Evolutionary conservation across 208 protist species (phyloP).

Genomic region (Trypanosoma brucei): DNA sequence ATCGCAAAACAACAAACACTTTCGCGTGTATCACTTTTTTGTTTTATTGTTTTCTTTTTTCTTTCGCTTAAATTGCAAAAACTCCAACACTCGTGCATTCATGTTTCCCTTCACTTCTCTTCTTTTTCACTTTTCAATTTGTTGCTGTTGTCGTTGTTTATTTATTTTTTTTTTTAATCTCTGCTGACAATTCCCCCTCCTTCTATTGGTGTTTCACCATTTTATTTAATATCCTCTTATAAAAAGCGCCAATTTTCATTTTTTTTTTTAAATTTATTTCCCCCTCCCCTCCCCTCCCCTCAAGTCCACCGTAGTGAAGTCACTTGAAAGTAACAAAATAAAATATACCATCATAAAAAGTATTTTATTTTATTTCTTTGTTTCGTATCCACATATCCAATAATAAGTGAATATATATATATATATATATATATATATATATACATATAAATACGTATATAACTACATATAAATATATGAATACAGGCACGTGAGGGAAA

Average conservation of each 20-base stretch:
- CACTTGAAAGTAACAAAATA: too few species aligned
- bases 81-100: background rate
- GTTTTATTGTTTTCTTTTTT: constrained; percentile 1
- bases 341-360: too few species aligned
- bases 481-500: too few species aligned
- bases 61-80: background rate
- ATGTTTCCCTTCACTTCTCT: background rate
- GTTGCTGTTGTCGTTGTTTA: background rate
- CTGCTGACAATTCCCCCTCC: background rate
- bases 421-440: too few species aligned
- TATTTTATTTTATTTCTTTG: too few species aligned
- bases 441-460: too few species aligned
- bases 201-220: background rate
- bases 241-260: background rate
- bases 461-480: too few species aligned
- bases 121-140: constrained; percentile 9
- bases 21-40: background rate
- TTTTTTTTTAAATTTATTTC: background rate
- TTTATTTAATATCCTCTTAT: background rate
- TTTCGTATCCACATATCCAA: too few species aligned
- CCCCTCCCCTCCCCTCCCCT: constrained; percentile 2
- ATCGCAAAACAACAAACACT: background rate
- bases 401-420: too few species aligned
- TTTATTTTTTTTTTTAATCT: constrained; percentile 1
- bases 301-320: background rate